Evolutionary conservation across 768 basidiomycete genomes (phyloP), one percentile per base, ranked within the genome.

Genomic region (Gelatoporia subvermispora): DNA sequence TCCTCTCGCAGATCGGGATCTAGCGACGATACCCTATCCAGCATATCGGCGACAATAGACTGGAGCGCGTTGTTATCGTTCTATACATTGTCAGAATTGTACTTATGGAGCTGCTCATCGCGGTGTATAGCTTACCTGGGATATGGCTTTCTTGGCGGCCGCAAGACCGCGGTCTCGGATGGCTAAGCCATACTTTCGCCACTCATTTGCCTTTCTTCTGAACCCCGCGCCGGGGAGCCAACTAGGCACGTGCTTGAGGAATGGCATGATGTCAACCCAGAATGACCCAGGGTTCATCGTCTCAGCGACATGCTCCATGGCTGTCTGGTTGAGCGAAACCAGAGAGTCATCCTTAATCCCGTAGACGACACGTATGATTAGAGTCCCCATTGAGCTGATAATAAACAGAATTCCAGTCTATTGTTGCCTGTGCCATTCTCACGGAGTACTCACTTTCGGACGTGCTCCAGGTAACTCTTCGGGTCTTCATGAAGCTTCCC

Each of bases 251-350:
- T 55, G 39, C 13, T 48, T 46, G n/a, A 60, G 20, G 59, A 49
- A 17, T 2, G 61, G 62, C 52, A 73, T 35, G 11, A 46, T 8
- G 1, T 5, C 15, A 22, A 22, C 25, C 16, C 35, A 20, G 24
- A 11, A 22, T 25, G 20, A 43, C 78, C 74, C 3, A 80, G 74
- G 3, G 75, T 57, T 50, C 69, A 77, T 18, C 62, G 49, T 4
- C 73, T 31, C 7, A 31, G 28, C 28, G 13, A 31, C 76, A 2
- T 71, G 71, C 16, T 67, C 51, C 0, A 65, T 54, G 0, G 72
- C 71, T 17, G 4, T 21, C 10, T n/a, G 22, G 23, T 21, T 44
- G 16, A 44, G 4, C 11, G 23, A 10, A 17, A 25, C 43, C 16
- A 44, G 24, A 5, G 11, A 4, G 5, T 44, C 31, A 11, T 21